Percentiles rank a stretch among this genome's conserved stretches.
These are phyloP conservation scores for Globisporangium irregulare DNA, from an alignment of 352 stramenopile species.

Conservation along the genomic window DNA sequence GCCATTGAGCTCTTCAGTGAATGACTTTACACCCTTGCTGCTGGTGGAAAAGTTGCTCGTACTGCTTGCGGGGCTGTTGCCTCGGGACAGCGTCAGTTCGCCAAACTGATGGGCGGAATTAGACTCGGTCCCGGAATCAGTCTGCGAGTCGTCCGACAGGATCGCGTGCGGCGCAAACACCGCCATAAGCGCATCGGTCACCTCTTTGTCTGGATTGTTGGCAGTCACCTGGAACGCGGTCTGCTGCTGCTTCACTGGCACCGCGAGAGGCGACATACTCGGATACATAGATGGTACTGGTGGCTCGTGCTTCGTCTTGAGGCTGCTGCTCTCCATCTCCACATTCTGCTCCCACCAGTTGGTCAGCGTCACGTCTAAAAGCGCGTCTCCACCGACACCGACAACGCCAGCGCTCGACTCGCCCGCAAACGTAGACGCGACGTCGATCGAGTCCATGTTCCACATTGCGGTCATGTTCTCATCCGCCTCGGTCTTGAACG, in stretches of 20 bases:
- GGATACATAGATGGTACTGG: background rate
- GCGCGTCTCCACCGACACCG: background rate
- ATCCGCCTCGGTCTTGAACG: slow-evolving; percentile 19
- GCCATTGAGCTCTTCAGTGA: background rate
- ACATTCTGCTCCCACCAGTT: slow-evolving; percentile 11
- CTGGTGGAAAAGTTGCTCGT: slow-evolving; percentile 1
- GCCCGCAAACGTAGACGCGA: slow-evolving; percentile 17
- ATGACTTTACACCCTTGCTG: background rate
- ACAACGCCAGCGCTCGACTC: slow-evolving; percentile 3
- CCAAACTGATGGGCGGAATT: slow-evolving; percentile 1
- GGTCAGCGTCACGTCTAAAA: slow-evolving; percentile 11
- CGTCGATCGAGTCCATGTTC: slow-evolving; percentile 29
- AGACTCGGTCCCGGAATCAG: slow-evolving; percentile 21
- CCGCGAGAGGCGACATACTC: slow-evolving; percentile 15
- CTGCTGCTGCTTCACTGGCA: slow-evolving; percentile 21
- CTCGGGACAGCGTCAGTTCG: slow-evolving; percentile 1
- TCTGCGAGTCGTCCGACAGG: slow-evolving; percentile 30
- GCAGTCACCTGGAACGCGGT: background rate
- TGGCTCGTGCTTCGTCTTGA: background rate
- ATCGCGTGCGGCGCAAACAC: slow-evolving; percentile 26
- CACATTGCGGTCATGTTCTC: slow-evolving; percentile 28
- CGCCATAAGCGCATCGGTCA: slow-evolving; percentile 23
- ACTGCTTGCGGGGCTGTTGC: slow-evolving; percentile 5
- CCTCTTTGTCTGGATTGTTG: slow-evolving; percentile 14
- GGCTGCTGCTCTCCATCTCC: background rate